Conservation (phyloP, 2,329 filamentous ascomycete genomes). For the Colletotrichum spinosum region DNA sequence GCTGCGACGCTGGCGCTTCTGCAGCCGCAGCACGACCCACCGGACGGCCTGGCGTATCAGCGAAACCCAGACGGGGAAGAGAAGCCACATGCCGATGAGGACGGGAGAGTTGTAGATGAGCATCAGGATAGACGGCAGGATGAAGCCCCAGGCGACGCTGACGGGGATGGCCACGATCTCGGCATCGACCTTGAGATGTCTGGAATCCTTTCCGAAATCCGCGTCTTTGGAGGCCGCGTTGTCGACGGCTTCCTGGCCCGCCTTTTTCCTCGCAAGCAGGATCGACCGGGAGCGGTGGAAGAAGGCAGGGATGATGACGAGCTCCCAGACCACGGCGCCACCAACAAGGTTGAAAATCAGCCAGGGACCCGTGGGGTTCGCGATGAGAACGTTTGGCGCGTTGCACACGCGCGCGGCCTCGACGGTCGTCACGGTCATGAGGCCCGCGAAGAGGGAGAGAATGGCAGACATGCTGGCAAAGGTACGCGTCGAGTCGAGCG, state of each 20-base stretch:
- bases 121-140: slow-evolving; percentile 59
- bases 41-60: slow-evolving; percentile 54
- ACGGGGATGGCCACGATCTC: slow-evolving; percentile 69
- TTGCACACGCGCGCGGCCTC: slow-evolving; percentile 61
- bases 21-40: slow-evolving; percentile 37
- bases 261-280: slow-evolving; percentile 42
- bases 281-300: slow-evolving; percentile 55
- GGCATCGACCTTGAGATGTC: slow-evolving; percentile 54
- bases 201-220: slow-evolving; percentile 45
- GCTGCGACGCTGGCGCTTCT: slow-evolving; percentile 41
- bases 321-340: slow-evolving; percentile 63
- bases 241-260: slow-evolving; percentile 36
- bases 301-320: slow-evolving; percentile 63
- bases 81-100: slow-evolving; percentile 59
- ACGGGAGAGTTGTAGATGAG: slow-evolving; percentile 53
- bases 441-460: slow-evolving; percentile 57
- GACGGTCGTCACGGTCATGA: slow-evolving; percentile 62
- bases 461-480: slow-evolving; percentile 54
- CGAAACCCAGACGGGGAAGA: slow-evolving; percentile 63
- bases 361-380: slow-evolving; percentile 55
- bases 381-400: slow-evolving; percentile 48
- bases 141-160: slow-evolving; percentile 60
- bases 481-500: slow-evolving; percentile 55
- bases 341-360: slow-evolving; percentile 61
- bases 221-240: slow-evolving; percentile 42